Conservation (phyloP, 1,284 basidiomycete genomes). For the Cystobasidium sp. region DNA sequence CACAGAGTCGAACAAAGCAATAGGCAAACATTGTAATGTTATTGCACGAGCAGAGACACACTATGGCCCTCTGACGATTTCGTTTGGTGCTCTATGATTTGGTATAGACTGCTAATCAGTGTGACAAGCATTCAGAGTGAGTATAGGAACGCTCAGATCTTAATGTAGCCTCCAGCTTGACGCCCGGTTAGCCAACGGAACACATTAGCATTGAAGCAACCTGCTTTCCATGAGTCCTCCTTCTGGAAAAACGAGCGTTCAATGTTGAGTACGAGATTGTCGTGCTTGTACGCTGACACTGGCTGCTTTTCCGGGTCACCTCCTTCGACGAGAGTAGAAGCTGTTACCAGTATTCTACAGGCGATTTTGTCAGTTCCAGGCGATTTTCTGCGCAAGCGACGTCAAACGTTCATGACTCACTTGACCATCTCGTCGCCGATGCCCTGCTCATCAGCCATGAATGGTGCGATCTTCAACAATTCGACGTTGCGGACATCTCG, state of each 20-base stretch:
- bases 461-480: slow-evolving; percentile 15
- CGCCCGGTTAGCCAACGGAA: neutral
- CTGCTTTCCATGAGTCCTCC: neutral
- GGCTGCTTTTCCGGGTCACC: slow-evolving; percentile 1
- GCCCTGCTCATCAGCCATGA: neutral
- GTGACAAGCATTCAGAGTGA: neutral
- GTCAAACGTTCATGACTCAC: neutral
- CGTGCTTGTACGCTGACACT: neutral
- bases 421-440: neutral
- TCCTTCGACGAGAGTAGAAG: neutral
- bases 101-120: neutral
- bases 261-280: neutral
- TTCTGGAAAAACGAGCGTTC: slow-evolving; percentile 3
- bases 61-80: too few species aligned
- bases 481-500: neutral
- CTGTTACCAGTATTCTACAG: slow-evolving; percentile 17
- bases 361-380: neutral
- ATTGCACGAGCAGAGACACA: too few species aligned
- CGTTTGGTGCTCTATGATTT: too few species aligned
- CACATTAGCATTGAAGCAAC: neutral
- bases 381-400: neutral
- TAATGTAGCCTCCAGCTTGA: neutral
- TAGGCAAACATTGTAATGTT: too few species aligned
- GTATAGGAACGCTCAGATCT: neutral
- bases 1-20: too few species aligned